Conservation (phyloP, 2,329 filamentous ascomycete species). For the Diaporthe citriasiana region DNA sequence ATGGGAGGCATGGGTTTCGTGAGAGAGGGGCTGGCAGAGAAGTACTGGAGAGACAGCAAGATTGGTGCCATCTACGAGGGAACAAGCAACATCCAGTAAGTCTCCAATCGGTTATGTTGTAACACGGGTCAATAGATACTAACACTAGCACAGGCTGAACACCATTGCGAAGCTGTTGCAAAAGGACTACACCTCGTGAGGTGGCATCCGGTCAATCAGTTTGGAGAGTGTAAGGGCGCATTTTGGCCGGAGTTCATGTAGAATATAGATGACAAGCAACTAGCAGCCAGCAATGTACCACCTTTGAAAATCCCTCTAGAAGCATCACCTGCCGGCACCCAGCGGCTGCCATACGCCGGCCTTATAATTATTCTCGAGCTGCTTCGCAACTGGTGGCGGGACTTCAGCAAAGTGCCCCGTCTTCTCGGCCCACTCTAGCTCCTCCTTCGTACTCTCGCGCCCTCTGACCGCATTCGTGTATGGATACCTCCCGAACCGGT, state of each 20-base stretch:
- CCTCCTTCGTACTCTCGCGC: constrained; percentile 46
- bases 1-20: constrained; percentile 99
- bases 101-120: constrained; percentile 32
- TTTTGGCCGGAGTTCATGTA: constrained; percentile 6
- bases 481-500: constrained; percentile 49
- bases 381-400: constrained; percentile 41
- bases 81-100: constrained; percentile 81
- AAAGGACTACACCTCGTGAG: constrained; percentile 69
- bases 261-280: constrained; percentile 22
- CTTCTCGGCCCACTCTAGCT: constrained; percentile 46
- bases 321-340: constrained; percentile 28
- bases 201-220: neutral
- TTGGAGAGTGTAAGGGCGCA: neutral
- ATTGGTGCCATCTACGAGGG: constrained; percentile 99
- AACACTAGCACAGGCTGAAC: constrained; percentile 61
- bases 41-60: constrained; percentile 98
- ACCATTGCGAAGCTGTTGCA: constrained; percentile 75
- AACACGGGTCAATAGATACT: constrained; percentile 47
- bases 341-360: constrained; percentile 46
- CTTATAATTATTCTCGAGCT: constrained; percentile 43
- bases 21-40: constrained; percentile 94
- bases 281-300: constrained; percentile 23
- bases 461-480: constrained; percentile 47
- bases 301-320: no score
- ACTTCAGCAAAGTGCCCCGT: constrained; percentile 43